Evolutionary conservation across 257 asterid genomes (phyloP).

Genomic region (Plantago elongata): DNA sequence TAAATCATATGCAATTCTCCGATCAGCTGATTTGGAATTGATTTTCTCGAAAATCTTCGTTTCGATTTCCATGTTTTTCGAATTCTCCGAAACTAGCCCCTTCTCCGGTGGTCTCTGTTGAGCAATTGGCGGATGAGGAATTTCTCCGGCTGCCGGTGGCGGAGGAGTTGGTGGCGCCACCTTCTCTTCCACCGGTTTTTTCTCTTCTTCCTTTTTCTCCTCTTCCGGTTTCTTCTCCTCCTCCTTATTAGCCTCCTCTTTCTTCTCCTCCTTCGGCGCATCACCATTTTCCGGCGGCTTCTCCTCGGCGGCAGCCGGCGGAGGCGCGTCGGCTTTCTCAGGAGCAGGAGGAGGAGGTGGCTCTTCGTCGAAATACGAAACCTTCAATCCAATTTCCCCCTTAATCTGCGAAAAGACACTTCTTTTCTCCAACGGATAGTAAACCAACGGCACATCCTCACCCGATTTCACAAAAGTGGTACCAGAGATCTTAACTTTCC

Average conservation of each 20-base stretch:
- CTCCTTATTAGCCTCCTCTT: slow-evolving; percentile 31
- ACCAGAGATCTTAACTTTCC: slow-evolving; percentile 73
- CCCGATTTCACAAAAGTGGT: slow-evolving; percentile 51
- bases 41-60: slow-evolving; percentile 42
- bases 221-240: slow-evolving; percentile 32
- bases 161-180: slow-evolving; percentile 35
- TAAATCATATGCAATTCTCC: slow-evolving; percentile 62
- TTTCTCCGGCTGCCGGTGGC: slow-evolving; percentile 30
- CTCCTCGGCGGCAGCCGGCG: slow-evolving; percentile 32
- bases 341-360: slow-evolving; percentile 35
- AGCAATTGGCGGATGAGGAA: slow-evolving; percentile 33
- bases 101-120: slow-evolving; percentile 35
- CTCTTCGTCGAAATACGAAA: slow-evolving; percentile 57
- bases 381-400: slow-evolving; percentile 78
- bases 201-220: slow-evolving; percentile 39
- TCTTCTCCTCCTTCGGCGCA: slow-evolving; percentile 25
- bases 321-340: slow-evolving; percentile 38
- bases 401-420: slow-evolving; percentile 90
- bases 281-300: slow-evolving; percentile 31
- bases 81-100: slow-evolving; percentile 13
- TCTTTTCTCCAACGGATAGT: slow-evolving; percentile 80
- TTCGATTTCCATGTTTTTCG: slow-evolving; percentile 39
- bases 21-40: slow-evolving; percentile 33
- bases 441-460: slow-evolving; percentile 56
- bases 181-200: slow-evolving; percentile 41